Evolutionary conservation across 331 rosid genomes (phyloP).

Genomic region (Pyrus hybrid): DNA sequence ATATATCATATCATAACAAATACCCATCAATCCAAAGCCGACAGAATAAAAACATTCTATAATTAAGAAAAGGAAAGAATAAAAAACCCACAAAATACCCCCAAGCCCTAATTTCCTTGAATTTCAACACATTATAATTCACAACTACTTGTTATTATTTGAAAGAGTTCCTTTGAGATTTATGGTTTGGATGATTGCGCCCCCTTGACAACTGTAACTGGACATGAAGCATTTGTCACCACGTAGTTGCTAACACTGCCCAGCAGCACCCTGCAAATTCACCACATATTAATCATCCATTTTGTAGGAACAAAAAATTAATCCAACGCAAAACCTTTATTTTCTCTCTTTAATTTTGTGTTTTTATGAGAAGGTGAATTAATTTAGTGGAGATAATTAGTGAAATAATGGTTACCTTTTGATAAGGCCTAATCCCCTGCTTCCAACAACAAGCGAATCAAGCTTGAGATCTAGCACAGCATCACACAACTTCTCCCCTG

Average conservation of each 20-base stretch:
- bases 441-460: slow-evolving; percentile 61
- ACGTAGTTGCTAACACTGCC: slow-evolving; percentile 74
- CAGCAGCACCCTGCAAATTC: slow-evolving; percentile 44
- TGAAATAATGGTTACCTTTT: slow-evolving; percentile 35
- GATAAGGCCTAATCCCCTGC: slow-evolving; percentile 68
- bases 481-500: slow-evolving; percentile 55
- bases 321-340: not conserved
- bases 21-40: not conserved
- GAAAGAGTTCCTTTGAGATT: not conserved
- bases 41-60: not conserved
- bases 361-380: not conserved
- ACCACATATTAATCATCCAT: not conserved
- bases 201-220: slow-evolving; percentile 66
- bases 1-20: not conserved
- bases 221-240: slow-evolving; percentile 64
- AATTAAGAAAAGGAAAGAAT: no score
- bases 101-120: not conserved
- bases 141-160: no score
- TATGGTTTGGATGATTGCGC: slow-evolving; percentile 19
- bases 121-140: not conserved
- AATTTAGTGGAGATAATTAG: not conserved
- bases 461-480: slow-evolving; percentile 61
- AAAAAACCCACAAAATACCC: not conserved
- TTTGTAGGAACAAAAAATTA: not conserved
- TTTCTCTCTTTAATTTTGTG: not conserved